Evolutionary conservation across 495 filamentous ascomycete species (phyloP).

Genomic region (Podospora pseudopauciseta): DNA sequence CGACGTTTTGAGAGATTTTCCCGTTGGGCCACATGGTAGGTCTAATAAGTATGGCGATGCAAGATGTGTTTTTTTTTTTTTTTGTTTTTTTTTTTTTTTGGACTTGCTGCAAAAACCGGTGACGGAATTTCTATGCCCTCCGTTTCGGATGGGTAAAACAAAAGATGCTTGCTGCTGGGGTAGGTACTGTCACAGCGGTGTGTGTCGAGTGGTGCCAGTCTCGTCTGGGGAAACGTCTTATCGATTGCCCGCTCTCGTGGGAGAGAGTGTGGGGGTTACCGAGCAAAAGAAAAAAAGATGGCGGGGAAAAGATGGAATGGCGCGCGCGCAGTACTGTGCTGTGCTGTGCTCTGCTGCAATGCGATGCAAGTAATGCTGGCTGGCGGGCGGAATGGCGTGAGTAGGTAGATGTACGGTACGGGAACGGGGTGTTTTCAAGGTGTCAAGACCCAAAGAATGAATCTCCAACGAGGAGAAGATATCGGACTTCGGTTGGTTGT

Average conservation of each 20-base stretch:
- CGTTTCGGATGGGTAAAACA: neutral
- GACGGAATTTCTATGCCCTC: neutral
- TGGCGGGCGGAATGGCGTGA: neutral
- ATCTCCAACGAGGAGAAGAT: conserved; percentile 55
- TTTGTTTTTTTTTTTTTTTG: neutral
- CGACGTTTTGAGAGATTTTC: conserved; percentile 44
- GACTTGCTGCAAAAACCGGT: conserved; percentile 12
- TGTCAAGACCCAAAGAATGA: conserved; percentile 47
- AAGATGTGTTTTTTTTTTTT: neutral
- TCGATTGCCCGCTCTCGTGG: conserved; percentile 27
- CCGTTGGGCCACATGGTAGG: conserved; percentile 40
- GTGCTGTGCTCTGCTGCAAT: neutral
- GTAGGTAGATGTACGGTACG: neutral
- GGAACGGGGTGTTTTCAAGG: conserved; percentile 35
- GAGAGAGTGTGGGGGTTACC: conserved; percentile 38
- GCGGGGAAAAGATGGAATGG: conserved; percentile 15
- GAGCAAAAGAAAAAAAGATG: conserved; percentile 9
- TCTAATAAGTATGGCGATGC: conserved; percentile 41
- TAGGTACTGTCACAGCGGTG: conserved; percentile 11
- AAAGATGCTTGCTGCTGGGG: conserved; percentile 5
- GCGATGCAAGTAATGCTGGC: neutral
- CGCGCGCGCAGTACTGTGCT: no score
- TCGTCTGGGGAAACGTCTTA: conserved; percentile 26
- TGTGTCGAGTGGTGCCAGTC: conserved; percentile 2
- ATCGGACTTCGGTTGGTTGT: conserved; percentile 50